Base-by-base conservation (phyloP, 768 basidiomycete genomes). In the Lactarius akahatsu region DNA sequence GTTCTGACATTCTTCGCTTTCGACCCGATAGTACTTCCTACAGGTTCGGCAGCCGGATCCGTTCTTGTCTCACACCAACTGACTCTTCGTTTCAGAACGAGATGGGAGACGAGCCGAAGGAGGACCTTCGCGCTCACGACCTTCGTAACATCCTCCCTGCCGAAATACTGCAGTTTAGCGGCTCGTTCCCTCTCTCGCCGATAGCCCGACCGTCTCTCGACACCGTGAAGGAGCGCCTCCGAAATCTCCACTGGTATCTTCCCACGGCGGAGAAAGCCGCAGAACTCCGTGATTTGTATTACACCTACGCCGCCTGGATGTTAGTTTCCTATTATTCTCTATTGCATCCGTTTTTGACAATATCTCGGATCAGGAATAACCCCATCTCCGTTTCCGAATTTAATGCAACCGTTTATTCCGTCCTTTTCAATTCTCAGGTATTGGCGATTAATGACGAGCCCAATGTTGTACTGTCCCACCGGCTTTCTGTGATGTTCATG, bases 261-360 rank as follows among this genome's bases (percentile, higher is more conserved):
- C 91, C 91, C 3, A 77, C 83, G 15, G 75, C 81, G 2, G 81
- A 84, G 38, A 83, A 81, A 64, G 88, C 91, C 4, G 77, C 82
- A n/a, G 82, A 85, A 40, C 76, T 86, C 34, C 79, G 79, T 62
- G 78, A 82, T 47, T 77, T 82, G 26, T 89, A 90, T 74, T 90
- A 80, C 74, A 80, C 81, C 69, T 85, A 90, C 73, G 87, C 86
- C 58, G 87, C 85, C 41, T 90, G 87, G 87, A 86, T 89, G 88
- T 87, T 71, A 69, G 87, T 73, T 52, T 50, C 8, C 61, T n/a
- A 41, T 80, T 23, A 81, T 83, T 23, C 90, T 87, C 74, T 89
- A 80, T 74, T 80, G 30, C n/a, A 28, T 36, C 54, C 30, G 43
- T 34, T 32, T 41, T 40, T 38, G 41, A 54, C 26, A 80, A 32